These are phyloP conservation scores for Ceratocystis eucalypticola DNA, from an alignment of 2,329 filamentous ascomycete species.

Conservation along the genomic window DNA sequence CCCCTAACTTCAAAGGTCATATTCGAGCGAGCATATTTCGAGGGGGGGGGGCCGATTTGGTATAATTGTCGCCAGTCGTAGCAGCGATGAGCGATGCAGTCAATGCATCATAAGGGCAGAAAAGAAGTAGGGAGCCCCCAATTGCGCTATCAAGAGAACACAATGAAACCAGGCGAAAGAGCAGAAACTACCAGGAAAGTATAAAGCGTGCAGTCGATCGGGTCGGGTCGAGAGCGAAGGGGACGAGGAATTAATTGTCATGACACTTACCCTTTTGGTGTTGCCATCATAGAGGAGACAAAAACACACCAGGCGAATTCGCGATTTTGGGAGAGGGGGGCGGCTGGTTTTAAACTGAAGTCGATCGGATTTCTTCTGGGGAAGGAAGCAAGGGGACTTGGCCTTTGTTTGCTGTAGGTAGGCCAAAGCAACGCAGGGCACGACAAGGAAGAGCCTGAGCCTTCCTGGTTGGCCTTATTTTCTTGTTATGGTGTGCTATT, in stretches of 20 bases:
- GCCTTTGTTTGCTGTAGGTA: neutral
- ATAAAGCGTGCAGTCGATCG: neutral
- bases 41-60: neutral
- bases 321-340: conserved; percentile 15
- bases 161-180: neutral
- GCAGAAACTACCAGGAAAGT: neutral
- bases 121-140: neutral
- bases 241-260: conserved; percentile 5
- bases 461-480: neutral
- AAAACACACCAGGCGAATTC: conserved; percentile 9
- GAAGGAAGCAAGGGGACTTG: neutral
- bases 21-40: neutral
- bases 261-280: conserved; percentile 17
- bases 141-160: neutral
- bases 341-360: conserved; percentile 13
- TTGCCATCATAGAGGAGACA: conserved; percentile 16
- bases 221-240: neutral
- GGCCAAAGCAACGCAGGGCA: neutral
- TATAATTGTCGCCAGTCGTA: neutral
- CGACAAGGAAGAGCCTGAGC: neutral
- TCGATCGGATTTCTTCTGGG: conserved; percentile 7
- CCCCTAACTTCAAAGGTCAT: neutral
- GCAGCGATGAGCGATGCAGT: neutral
- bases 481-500: neutral
- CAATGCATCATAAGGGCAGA: neutral